Percentiles rank a stretch among this genome's conserved stretches.
These are phyloP conservation scores for Ganoderma lucidum DNA, from an alignment of 1,284 basidiomycete species.

Conservation along the genomic window DNA sequence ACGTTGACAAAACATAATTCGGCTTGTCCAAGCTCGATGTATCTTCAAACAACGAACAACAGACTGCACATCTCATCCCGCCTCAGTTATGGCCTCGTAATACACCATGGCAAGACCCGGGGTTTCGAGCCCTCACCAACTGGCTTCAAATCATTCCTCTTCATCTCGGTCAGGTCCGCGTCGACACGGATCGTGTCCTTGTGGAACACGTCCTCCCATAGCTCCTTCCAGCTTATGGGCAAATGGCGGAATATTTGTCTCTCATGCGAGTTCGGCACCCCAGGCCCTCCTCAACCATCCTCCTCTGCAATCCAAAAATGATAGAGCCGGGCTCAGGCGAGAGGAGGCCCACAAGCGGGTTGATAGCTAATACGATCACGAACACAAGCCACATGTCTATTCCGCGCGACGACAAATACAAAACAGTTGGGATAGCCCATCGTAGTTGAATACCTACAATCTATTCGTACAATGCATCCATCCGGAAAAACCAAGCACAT, in stretches of 20 bases:
- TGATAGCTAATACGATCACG: neutral
- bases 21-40: no score
- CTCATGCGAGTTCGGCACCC: conserved; percentile 16
- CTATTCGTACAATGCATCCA: neutral
- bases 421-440: neutral
- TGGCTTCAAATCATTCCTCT: conserved; percentile 16
- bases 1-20: neutral
- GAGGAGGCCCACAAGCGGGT: conserved; percentile 44
- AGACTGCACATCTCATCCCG: neutral
- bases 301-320: conserved; percentile 44
- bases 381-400: neutral
- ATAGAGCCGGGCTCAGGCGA: conserved; percentile 44
- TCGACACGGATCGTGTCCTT: conserved; percentile 47
- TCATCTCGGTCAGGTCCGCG: conserved; percentile 29
- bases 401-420: neutral
- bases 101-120: conserved; percentile 25
- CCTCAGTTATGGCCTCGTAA: conserved; percentile 20
- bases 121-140: conserved; percentile 20
- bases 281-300: conserved; percentile 32
- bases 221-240: conserved; percentile 49
- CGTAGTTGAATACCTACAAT: conserved; percentile 1
- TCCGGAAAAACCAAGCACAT: neutral
- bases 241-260: conserved; percentile 41
- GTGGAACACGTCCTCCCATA: conserved; percentile 53
- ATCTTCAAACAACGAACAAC: neutral